Conservation (phyloP, 805 yeast genomes). For the Candida saitoana region DNA sequence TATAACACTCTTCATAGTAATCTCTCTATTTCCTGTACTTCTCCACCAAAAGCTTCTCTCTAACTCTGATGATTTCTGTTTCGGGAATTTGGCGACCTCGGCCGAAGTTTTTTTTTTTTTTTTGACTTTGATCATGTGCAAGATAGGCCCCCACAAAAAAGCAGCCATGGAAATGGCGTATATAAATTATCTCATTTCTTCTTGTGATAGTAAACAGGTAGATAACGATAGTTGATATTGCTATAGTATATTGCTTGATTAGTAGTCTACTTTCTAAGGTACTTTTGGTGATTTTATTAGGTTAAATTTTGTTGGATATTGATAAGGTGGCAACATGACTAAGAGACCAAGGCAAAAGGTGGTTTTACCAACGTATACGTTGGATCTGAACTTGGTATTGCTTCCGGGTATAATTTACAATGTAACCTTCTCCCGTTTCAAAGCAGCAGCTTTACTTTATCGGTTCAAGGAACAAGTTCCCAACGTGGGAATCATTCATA, state of each 20-base stretch:
- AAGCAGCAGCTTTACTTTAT: constrained; percentile 45
- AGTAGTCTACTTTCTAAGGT: neutral
- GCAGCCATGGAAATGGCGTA: neutral
- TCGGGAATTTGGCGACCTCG: neutral
- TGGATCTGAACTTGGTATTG: constrained; percentile 45
- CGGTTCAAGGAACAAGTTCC: constrained; percentile 32
- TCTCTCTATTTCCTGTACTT: too few relatives aligned
- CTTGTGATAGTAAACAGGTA: neutral
- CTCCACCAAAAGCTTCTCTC: too few relatives aligned
- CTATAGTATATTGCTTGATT: neutral
- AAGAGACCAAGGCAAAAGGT: constrained; percentile 14
- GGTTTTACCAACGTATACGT: constrained; percentile 36
- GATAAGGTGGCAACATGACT: neutral
- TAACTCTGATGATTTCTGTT: neutral
- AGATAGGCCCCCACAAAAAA: neutral
- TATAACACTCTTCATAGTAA: too few relatives aligned
- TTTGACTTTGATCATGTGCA: neutral
- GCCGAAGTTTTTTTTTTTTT: neutral
- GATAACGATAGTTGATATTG: neutral
- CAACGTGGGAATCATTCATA: constrained; percentile 24
- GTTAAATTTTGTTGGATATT: neutral
- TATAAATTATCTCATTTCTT: neutral
- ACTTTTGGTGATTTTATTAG: neutral
- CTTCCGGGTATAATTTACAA: constrained; percentile 62
- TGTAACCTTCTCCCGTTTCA: constrained; percentile 46